Conservation (phyloP, 805 yeast genomes). For the Yamadazyma philogaea region DNA sequence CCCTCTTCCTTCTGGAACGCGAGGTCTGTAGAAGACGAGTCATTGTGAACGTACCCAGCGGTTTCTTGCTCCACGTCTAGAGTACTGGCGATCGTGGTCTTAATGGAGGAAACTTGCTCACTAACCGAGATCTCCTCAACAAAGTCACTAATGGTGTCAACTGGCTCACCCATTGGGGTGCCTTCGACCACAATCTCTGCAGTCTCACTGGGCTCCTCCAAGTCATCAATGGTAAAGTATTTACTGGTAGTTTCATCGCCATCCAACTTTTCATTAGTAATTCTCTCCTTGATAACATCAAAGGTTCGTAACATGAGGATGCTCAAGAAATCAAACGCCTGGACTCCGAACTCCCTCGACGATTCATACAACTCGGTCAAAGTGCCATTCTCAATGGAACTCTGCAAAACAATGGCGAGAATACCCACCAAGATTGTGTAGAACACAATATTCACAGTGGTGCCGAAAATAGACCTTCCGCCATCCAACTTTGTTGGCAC, state of each 20-base stretch:
- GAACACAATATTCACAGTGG: slow-evolving; percentile 33
- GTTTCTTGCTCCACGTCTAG: not conserved
- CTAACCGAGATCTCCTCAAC: slow-evolving; percentile 11
- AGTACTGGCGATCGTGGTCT: slow-evolving; percentile 5
- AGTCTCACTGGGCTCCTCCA: slow-evolving; percentile 11
- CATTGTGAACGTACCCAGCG: not conserved
- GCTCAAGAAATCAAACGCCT: slow-evolving; percentile 14
- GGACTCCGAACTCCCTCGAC: slow-evolving; percentile 11
- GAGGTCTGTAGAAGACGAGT: not conserved
- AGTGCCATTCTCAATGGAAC: slow-evolving; percentile 33
- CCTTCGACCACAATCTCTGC: not conserved
- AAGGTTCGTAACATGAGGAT: slow-evolving; percentile 20
- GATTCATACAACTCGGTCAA: slow-evolving; percentile 23
- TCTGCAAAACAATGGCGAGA: slow-evolving; percentile 33
- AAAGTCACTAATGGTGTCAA: slow-evolving; percentile 9
- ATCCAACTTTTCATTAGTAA: slow-evolving; percentile 22
- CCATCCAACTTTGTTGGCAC: slow-evolving; percentile 51
- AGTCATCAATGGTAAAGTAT: slow-evolving; percentile 23
- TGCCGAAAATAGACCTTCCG: slow-evolving; percentile 37
- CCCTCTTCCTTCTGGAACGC: slow-evolving; percentile 2
- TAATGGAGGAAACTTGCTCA: slow-evolving; percentile 5
- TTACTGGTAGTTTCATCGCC: slow-evolving; percentile 21
- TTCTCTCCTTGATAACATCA: slow-evolving; percentile 27
- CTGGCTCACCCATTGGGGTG: slow-evolving; percentile 12
- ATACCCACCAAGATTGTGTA: slow-evolving; percentile 30